Conservation (phyloP, 2,329 filamentous ascomycete genomes). For the Verticillium alfalfae region DNA sequence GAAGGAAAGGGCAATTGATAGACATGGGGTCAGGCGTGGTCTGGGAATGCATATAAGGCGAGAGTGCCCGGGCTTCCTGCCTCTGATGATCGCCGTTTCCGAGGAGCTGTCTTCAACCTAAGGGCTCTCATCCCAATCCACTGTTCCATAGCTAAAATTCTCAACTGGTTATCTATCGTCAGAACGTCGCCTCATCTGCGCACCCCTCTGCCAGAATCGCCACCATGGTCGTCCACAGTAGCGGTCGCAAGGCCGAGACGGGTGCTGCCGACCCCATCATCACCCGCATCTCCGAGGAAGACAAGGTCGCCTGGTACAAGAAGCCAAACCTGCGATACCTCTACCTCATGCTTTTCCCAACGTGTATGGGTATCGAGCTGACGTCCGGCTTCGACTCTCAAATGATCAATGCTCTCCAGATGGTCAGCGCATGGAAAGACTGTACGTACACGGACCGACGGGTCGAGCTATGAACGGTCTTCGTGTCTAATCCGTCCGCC, state of each 20-base stretch:
- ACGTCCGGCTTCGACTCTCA: slow-evolving; percentile 40
- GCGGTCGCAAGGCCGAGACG: slow-evolving; percentile 5
- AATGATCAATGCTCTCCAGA: slow-evolving; percentile 38
- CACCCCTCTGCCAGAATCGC: background rate
- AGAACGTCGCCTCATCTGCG: background rate
- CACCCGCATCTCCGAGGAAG: slow-evolving; percentile 25
- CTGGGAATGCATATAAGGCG: background rate
- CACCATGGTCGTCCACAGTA: slow-evolving; percentile 9
- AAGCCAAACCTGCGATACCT: slow-evolving; percentile 53
- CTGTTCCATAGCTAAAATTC: background rate
- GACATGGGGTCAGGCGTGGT: background rate
- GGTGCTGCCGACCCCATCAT: slow-evolving; percentile 20
- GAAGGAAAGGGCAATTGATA: background rate
- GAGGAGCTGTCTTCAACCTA: background rate
- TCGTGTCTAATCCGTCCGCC: too few species aligned
- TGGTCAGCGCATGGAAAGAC: slow-evolving; percentile 25
- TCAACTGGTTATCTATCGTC: background rate
- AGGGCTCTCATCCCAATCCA: background rate
- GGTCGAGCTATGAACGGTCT: too few species aligned
- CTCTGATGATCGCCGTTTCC: background rate
- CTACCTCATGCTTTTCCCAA: slow-evolving; percentile 53
- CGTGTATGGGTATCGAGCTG: slow-evolving; percentile 56
- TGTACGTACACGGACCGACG: slow-evolving; percentile 16
- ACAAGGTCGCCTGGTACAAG: slow-evolving; percentile 45
- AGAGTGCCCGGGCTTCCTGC: background rate